Evolutionary conservation across 192 early-diverging fungal genomes (phyloP).

Genomic region (Backusella circina): DNA sequence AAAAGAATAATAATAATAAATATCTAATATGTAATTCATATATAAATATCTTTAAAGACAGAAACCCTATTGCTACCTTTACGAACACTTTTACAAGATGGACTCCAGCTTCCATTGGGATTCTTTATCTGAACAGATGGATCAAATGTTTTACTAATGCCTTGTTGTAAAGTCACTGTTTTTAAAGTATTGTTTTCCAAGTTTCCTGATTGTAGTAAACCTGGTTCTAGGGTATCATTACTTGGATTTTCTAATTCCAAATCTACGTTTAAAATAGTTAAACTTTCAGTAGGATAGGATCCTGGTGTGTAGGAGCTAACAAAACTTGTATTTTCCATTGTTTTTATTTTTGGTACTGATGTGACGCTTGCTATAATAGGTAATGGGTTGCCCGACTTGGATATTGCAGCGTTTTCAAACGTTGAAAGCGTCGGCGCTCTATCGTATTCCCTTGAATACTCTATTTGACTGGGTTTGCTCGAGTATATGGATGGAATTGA

Average conservation of each 20-base stretch:
- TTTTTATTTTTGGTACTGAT: background rate
- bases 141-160: background rate
- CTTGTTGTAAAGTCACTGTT: background rate
- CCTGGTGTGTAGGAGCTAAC: background rate
- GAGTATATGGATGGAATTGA: background rate
- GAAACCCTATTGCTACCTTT: background rate
- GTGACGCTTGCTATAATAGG: background rate
- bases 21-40: background rate
- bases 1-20: background rate
- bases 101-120: slow-evolving; percentile 3
- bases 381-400: background rate
- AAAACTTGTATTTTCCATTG: background rate
- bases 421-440: background rate
- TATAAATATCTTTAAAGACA: background rate
- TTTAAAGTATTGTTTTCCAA: background rate
- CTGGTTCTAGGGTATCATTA: background rate
- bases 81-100: slow-evolving; percentile 4
- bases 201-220: background rate
- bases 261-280: background rate
- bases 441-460: background rate
- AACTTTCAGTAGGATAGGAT: background rate
- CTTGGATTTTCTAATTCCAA: background rate
- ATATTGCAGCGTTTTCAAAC: background rate
- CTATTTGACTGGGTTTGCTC: background rate
- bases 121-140: background rate